These are phyloP conservation scores for Lepidium campestre DNA, from an alignment of 441 rosid genomes.

Conservation along the genomic window DNA sequence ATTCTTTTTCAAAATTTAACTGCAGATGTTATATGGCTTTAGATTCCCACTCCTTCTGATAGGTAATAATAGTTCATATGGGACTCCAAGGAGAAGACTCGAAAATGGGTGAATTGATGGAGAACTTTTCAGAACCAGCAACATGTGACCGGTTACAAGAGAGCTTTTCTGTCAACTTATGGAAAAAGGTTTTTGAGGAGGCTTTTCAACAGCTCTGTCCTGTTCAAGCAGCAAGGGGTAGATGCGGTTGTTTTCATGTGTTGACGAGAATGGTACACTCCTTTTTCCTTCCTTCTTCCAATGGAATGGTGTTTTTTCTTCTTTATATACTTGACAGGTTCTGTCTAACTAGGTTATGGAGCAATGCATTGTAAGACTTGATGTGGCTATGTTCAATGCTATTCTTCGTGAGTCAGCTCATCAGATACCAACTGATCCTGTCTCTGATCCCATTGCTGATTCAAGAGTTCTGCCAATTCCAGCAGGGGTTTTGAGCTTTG, in stretches of 20 bases:
- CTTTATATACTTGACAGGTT: conserved; percentile 9
- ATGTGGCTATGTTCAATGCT: conserved; percentile 95
- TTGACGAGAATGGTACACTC: conserved; percentile 58
- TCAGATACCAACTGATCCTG: conserved; percentile 82
- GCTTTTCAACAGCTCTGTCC: conserved; percentile 74
- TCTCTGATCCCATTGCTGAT: conserved; percentile 77
- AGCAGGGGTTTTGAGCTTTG: conserved; percentile 89
- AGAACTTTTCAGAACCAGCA: conserved; percentile 64
- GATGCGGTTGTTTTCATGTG: conserved; percentile 76
- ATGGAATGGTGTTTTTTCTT: not conserved
- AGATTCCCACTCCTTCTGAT: conserved; percentile 26
- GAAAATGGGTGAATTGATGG: conserved; percentile 35
- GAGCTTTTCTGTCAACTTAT: conserved; percentile 63
- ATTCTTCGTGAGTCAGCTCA: conserved; percentile 84
- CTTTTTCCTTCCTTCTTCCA: not conserved
- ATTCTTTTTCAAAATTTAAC: not conserved
- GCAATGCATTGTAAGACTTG: conserved; percentile 72
- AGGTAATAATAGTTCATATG: conserved; percentile 85
- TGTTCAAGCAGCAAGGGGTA: conserved; percentile 58
- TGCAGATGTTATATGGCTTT: conserved; percentile 18
- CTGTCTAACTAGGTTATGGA: conserved; percentile 63
- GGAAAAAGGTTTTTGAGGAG: conserved; percentile 80
- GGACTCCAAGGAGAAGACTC: conserved; percentile 43
- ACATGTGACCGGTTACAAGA: conserved; percentile 75
- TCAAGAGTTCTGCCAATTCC: conserved; percentile 86